Evolutionary conservation across 2,329 filamentous ascomycete species (phyloP), one percentile per base, ranked within the genome.

Genomic region (Paraconiothyrium brasiliense): DNA sequence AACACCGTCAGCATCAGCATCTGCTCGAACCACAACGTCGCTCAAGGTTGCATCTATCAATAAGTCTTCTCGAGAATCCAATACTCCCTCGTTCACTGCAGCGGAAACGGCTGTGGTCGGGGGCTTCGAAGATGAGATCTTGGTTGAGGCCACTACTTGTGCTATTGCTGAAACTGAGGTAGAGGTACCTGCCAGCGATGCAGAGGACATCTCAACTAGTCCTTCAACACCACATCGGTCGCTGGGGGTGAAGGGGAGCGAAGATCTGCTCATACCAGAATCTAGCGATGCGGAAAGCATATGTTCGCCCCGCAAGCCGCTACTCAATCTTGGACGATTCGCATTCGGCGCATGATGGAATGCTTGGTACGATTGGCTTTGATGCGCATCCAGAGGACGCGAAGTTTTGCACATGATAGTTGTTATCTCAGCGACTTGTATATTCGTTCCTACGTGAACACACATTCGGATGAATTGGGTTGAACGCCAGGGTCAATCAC

Each of bases 211-310:
- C 67, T 70, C 62, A 43, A 74, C 66, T 49, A 72, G 59, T 39
- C 64, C 65, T 20, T 62, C 70, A 10, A 65, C 71, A 11, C 64
- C 71, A 32, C 54, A 60, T 6, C 69, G 67, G 16, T 60, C 65
- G 32, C 67, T 68, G 14, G 65, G 69, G 1, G 51, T 76, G 8
- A 78, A 79, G 61, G 82, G 82, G 13, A 84, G 82, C 61, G 82
- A 84, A 63, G 82, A 84, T 54, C 60, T 83, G 20, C 67, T 84
- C 14, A 75, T 84, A 0, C 81, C 80, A 0, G 78, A 83, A 11
- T 56, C 54, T 47, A 84, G 82, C 66, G 79, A 80, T 39, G 76
- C 70, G 16, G 78, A 79, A 43, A 76, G 73, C 30, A 74, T 78
- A 1, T 73, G 73, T 47, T 76, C 78, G 7, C 73, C 71, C 20